Evolutionary conservation across 2,329 filamentous ascomycete genomes (phyloP), one percentile per base, ranked within the genome.

Genomic region (Microcera coccophila): DNA sequence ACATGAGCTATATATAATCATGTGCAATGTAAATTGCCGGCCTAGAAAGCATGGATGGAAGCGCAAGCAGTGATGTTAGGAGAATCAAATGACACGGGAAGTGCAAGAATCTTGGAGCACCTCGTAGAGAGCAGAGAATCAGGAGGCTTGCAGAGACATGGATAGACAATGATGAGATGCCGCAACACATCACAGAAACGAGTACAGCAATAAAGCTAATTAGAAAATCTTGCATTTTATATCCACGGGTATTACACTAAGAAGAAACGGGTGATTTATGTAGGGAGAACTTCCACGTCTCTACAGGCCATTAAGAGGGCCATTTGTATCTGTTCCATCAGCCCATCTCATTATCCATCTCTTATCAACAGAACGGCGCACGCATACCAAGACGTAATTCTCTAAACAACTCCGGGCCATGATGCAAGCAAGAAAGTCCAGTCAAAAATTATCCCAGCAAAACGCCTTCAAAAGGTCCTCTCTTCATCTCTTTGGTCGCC

Each of bases 331-430:
- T n/a, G 15, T 15, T 16, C 29, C 29, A n/a, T 15, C 29, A 7
- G 9, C 15, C 29, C 15, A 14, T 32, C 29, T n/a, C 29, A 32
- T 32, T 32, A 14, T 15, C 15, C n/a, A 32, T 32, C 15, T 26
- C 12, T 12, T 12, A 12, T 7, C 22, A 26, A 32, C 29, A 14
- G 29, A 32, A 32, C 29, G n/a, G 7, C 5, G 29, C 24, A 32
- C 29, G 15, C 11, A 32, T n/a, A 32, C 24, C 24, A 28, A 14
- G 15, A 37, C 17, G 26, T 24, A 40, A 16, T 40, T 42, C 24
- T 53, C 39, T 49, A 44, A 44, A 44, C 42, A 54, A 50, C 44
- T 54, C 50, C 48, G 38, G 32, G 37, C 44, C 43, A 41, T 47
- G 26, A 44, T 47, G 45, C 37, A 40, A 47, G 47, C 22, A 47